These are phyloP conservation scores for Eruca vesicaria DNA, from an alignment of 441 rosid genomes.

Conservation along the genomic window DNA sequence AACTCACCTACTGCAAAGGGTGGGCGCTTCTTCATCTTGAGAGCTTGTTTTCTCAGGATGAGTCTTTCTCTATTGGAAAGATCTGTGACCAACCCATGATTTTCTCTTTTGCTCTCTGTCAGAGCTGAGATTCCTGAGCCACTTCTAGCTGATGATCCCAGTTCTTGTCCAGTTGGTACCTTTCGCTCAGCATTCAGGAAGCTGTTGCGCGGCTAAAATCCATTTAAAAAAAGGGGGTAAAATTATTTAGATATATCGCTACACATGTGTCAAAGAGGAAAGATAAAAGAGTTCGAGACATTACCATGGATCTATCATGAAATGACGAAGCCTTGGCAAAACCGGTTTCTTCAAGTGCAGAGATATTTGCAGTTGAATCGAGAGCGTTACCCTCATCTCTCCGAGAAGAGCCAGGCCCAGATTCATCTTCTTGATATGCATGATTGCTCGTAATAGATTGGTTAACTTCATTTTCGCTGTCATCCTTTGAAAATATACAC, in stretches of 20 bases:
- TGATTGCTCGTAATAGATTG: conserved; percentile 26
- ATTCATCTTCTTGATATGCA: conserved; percentile 28
- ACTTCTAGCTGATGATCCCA: conserved; percentile 29
- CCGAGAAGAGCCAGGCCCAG: conserved; percentile 33
- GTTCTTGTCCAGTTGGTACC: conserved; percentile 13
- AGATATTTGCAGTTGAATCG: conserved; percentile 24
- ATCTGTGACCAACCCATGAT: conserved; percentile 34
- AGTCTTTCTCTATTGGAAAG: conserved; percentile 67
- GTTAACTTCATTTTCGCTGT: conserved; percentile 38
- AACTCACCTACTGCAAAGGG: conserved; percentile 38
- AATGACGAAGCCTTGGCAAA: conserved; percentile 34
- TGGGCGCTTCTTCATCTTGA: conserved; percentile 39
- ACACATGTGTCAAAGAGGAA: conserved; percentile 11
- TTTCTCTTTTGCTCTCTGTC: conserved; percentile 18
- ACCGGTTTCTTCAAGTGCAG: conserved; percentile 27
- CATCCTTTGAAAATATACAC: conserved; percentile 41
- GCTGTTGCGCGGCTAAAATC: conserved; percentile 22
- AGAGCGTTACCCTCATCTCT: conserved; percentile 28
- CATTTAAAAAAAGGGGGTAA: background rate
- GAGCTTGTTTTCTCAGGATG: conserved; percentile 39
- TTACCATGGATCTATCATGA: conserved; percentile 41
- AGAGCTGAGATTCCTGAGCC: conserved; percentile 33
- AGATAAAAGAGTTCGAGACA: conserved; percentile 19
- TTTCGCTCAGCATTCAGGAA: conserved; percentile 5
- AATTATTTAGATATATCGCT: conserved; percentile 1